A percentile compares a stretch with the other conserved stretches of the same genome.
phyloP scores from a whole-genome alignment of 139 green algal genomes.

The Tetradesmus obliquus region DNA sequence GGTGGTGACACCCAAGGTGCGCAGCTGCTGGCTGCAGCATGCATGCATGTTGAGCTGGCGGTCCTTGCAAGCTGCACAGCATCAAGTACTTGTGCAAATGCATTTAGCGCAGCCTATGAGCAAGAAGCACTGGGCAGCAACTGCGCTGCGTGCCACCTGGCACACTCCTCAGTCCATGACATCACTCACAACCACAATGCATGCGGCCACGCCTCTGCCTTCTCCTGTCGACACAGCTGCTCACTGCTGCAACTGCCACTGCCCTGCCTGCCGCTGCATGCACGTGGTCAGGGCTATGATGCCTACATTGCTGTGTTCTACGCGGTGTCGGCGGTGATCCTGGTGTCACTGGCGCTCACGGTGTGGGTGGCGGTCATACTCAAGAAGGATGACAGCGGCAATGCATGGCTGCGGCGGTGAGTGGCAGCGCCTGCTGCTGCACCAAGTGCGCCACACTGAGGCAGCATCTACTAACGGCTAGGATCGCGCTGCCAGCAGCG shows the following conservation, averaged over 20 bases:
- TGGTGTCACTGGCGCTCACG: not conserved
- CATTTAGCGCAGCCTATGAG: no score
- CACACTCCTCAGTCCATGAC: no score
- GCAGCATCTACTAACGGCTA: no score
- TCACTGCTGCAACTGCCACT: not conserved
- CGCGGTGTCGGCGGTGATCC: slow-evolving; percentile 11
- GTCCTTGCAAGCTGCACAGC: no score
- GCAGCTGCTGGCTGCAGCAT: not conserved
- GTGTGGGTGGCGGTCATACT: slow-evolving; percentile 22
- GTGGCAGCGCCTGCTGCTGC: not conserved
- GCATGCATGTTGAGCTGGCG: not conserved
- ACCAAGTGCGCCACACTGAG: not conserved
- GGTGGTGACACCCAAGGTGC: slow-evolving; percentile 23
- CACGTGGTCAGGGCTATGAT: slow-evolving; percentile 31
- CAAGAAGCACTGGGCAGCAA: no score
- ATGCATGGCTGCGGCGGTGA: slow-evolving; percentile 6
- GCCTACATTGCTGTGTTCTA: slow-evolving; percentile 40
- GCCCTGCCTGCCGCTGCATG: not conserved
- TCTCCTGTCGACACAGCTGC: not conserved
- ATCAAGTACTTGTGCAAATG: no score
- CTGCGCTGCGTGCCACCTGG: no score
- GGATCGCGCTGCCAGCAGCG: no score
- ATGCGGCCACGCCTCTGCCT: not conserved
- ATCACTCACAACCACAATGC: no score
- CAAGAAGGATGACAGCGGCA: slow-evolving; percentile 31